Conservation (phyloP, 352 stramenopile genomes). For the Pythium periplocum region DNA sequence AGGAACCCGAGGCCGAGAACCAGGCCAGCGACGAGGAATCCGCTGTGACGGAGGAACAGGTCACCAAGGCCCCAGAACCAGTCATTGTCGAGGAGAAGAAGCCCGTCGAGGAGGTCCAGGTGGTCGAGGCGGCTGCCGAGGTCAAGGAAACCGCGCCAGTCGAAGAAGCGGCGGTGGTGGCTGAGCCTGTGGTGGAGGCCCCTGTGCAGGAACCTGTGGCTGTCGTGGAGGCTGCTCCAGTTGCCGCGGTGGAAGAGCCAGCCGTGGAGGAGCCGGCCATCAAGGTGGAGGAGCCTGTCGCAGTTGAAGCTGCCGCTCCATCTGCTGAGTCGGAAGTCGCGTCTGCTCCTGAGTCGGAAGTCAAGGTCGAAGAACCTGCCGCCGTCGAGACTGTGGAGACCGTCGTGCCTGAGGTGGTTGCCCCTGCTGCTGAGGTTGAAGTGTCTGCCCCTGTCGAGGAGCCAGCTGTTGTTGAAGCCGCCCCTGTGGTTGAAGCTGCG, state of each 20-base stretch:
- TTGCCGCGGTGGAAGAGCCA: constrained; percentile 13
- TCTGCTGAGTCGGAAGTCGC: background rate
- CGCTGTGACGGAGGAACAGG: constrained; percentile 13
- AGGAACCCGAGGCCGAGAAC: constrained; percentile 11
- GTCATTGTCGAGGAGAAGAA: background rate
- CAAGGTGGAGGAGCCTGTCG: constrained; percentile 12
- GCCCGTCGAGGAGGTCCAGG: background rate
- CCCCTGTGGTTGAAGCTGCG: background rate
- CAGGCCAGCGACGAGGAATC: constrained; percentile 12
- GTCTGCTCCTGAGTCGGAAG: constrained; percentile 5
- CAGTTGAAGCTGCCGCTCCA: background rate
- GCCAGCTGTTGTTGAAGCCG: constrained; percentile 3
- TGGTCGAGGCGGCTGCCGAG: background rate
- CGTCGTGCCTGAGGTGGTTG: constrained; percentile 6
- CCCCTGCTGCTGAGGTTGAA: constrained; percentile 7
- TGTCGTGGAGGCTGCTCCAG: constrained; percentile 10
- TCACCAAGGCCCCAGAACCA: constrained; percentile 12
- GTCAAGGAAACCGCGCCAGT: background rate
- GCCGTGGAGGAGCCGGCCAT: constrained; percentile 7
- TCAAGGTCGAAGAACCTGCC: no score
- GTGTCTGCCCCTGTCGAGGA: constrained; percentile 7
- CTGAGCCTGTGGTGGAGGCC: constrained; percentile 5
- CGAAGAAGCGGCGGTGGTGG: background rate
- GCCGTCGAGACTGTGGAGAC: constrained; percentile 7
- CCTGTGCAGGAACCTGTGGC: background rate